phyloP scores from a whole-genome alignment of 192 early-diverging fungal species.

The Entomortierella chlamydospora region DNA sequence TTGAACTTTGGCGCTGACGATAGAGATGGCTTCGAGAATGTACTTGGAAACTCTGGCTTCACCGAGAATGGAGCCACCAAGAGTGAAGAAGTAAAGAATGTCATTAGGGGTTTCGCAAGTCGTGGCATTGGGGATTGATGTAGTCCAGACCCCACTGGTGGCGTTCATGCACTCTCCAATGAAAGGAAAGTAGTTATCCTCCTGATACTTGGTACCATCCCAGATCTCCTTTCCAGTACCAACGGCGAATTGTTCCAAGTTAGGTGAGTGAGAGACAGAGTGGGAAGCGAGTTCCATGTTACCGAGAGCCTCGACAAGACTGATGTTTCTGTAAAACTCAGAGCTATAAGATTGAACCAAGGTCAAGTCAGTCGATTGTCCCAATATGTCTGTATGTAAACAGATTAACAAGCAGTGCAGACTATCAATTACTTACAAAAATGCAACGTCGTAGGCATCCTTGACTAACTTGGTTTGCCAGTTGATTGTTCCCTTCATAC shows the following conservation, averaged over 20 bases:
- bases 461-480: conserved; percentile 22
- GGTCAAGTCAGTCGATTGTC: too few species aligned
- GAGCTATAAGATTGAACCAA: neutral
- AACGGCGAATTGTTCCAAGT: conserved; percentile 16
- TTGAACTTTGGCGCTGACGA: conserved; percentile 5
- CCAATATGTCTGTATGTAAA: too few species aligned
- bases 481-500: conserved; percentile 27
- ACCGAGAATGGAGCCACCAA: conserved; percentile 21
- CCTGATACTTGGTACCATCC: conserved; percentile 7
- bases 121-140: conserved; percentile 18
- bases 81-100: conserved; percentile 13
- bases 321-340: conserved; percentile 31
- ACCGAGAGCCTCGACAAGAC: conserved; percentile 20
- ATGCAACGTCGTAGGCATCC: neutral
- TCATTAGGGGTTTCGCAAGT: conserved; percentile 22
- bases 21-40: conserved; percentile 34
- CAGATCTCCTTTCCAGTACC: conserved; percentile 13
- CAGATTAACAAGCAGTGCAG: too few species aligned
- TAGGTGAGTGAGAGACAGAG: conserved; percentile 35
- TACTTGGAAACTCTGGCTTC: conserved; percentile 35
- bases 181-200: conserved; percentile 32
- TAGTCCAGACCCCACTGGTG: conserved; percentile 12
- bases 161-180: conserved; percentile 34
- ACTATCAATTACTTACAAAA: neutral
- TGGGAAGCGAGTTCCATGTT: conserved; percentile 17